Base-by-base conservation (phyloP, 2,329 filamentous ascomycete genomes). In the Grosmannia penicillata region DNA sequence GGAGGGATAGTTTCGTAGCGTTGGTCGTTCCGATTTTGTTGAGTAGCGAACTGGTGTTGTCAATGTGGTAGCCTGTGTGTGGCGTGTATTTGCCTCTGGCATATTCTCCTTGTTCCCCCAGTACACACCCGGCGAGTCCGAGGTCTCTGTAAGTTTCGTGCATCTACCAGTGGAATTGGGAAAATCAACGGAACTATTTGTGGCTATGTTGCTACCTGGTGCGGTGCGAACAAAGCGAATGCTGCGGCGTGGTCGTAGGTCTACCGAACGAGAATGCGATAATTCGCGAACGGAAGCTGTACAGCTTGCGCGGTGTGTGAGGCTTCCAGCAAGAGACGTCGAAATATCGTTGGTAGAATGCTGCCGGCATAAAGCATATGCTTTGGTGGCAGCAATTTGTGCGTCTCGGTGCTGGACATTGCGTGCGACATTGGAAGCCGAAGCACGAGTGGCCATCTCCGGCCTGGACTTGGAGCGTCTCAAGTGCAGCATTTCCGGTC, bases 361-460 rank as follows among this genome's bases (percentile, higher is more conserved):
- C 26, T 59, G 59, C 38, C 60, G 60, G n/a, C 69, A 68, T 42
- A 68, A 62, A 7, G 59, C 53, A 50, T 72, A 82, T 2, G 78
- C 78, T 48, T 75, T 59, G 25, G 62, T 58, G 8, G 78, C 78
- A 18, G 78, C 77, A 28, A 69, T 64, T 28, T 73, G 67, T 8
- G 78, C 78, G 53, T 80, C 72, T 38, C 70, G 61, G 35, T 70
- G 64, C 3, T 59, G 55, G 17, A 64, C 57, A 23, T 62, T 60
- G 36, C 61, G 61, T 23, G 62, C 55, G 13, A 25, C 68, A 69
- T 42, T 21, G 2, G 58, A 62, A n/a, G 61, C 61, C 7, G 71
- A 75, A 49, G 70, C 75, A 51, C 65, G 68, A 46, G 63, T 65
- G 47, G 57, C 53, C 19, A 72, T 56, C 50, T 52, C 60, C 49